Conservation (phyloP, 805 yeast genomes). For the Sugiyamaella lignohabitans region DNA sequence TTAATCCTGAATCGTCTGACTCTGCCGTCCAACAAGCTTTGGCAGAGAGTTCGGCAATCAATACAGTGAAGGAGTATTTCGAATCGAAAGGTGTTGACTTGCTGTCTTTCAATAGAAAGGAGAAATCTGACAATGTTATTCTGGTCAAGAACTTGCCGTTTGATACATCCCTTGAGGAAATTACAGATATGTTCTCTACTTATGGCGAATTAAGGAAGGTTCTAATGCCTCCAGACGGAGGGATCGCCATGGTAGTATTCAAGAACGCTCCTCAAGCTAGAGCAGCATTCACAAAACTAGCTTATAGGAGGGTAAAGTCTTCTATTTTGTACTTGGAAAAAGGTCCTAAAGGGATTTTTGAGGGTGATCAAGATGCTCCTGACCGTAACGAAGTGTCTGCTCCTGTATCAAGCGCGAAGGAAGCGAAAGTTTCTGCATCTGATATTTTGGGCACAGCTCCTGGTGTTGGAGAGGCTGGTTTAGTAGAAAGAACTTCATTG, state of each 20-base stretch:
- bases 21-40: constrained; percentile 95
- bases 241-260: constrained; percentile 89
- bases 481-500: constrained; percentile 47
- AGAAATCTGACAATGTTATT: constrained; percentile 73
- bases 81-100: constrained; percentile 82
- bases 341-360: constrained; percentile 80
- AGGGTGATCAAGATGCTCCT: constrained; percentile 30
- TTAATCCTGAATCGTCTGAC: constrained; percentile 78
- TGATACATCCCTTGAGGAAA: constrained; percentile 74
- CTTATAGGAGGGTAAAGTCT: constrained; percentile 82
- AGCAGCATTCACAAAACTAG: constrained; percentile 78
- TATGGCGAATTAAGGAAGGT: constrained; percentile 75
- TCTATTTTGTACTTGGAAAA: constrained; percentile 85
- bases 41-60: constrained; percentile 94
- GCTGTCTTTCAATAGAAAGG: constrained; percentile 56
- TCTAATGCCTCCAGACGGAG: constrained; percentile 93
- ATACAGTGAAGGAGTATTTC: constrained; percentile 82
- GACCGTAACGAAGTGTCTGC: constrained; percentile 26
- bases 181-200: constrained; percentile 72
- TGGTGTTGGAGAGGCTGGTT: constrained; percentile 16
- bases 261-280: constrained; percentile 78
- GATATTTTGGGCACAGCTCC: constrained; percentile 38
- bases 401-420: constrained; percentile 2
- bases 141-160: constrained; percentile 86
- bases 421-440: constrained; percentile 38